Conservation (phyloP, 2,329 filamentous ascomycete species). For the Rhinocladiella mackenziei region DNA sequence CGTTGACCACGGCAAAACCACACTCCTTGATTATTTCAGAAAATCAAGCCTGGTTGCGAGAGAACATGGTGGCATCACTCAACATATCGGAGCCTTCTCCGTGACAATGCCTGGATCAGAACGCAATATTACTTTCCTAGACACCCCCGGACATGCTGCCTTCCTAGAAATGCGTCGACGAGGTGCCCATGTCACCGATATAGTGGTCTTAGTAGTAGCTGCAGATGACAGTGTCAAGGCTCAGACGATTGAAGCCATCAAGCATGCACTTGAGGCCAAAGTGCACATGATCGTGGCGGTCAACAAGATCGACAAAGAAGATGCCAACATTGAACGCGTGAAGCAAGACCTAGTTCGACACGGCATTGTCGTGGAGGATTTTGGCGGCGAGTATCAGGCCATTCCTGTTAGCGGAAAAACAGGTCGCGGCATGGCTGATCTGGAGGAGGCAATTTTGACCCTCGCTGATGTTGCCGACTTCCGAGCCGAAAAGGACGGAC, state of each 20-base stretch:
- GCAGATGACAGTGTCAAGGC: slow-evolving; percentile 97
- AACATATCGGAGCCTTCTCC: slow-evolving; percentile 96
- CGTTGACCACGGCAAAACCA: slow-evolving; percentile 97
- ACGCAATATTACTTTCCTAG: slow-evolving; percentile 90
- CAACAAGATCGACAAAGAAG: slow-evolving; percentile 92
- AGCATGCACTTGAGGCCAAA: slow-evolving; percentile 79
- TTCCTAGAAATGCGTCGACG: slow-evolving; percentile 95
- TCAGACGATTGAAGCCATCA: slow-evolving; percentile 92
- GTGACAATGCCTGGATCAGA: slow-evolving; percentile 74
- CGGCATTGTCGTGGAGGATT: slow-evolving; percentile 90
- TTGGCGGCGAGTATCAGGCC: slow-evolving; percentile 87
- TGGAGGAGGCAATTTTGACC: slow-evolving; percentile 85
- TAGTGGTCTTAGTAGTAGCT: slow-evolving; percentile 91
- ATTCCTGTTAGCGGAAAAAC: slow-evolving; percentile 92
- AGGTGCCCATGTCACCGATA: slow-evolving; percentile 93
- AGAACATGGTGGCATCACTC: slow-evolving; percentile 95
- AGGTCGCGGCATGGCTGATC: slow-evolving; percentile 80
- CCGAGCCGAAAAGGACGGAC: slow-evolving; percentile 70
- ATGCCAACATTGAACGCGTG: slow-evolving; percentile 73
- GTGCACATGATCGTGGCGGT: slow-evolving; percentile 97
- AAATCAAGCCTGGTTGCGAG: slow-evolving; percentile 87
- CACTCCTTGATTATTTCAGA: slow-evolving; percentile 85
- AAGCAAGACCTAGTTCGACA: slow-evolving; percentile 81
- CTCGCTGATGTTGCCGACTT: slow-evolving; percentile 88
- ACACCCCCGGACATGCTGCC: slow-evolving; percentile 92